Conservation (phyloP, 495 filamentous ascomycete species). For the Neurospora tetrasperma region DNA sequence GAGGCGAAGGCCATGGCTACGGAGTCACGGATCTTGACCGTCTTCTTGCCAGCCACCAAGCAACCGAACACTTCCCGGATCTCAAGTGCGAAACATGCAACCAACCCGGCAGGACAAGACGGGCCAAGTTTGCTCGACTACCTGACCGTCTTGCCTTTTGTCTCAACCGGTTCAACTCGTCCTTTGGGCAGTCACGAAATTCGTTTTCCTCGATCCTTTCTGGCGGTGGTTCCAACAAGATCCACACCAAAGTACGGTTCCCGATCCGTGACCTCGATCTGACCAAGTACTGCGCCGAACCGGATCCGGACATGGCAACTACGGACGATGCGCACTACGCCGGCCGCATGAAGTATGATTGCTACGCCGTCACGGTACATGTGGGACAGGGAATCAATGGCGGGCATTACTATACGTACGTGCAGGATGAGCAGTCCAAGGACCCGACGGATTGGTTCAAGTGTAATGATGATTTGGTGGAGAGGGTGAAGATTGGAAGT, state of each 20-base stretch:
- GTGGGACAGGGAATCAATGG: conserved; percentile 11
- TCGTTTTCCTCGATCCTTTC: neutral
- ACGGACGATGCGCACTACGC: conserved; percentile 15
- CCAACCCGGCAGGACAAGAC: conserved; percentile 20
- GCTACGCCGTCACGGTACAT: conserved; percentile 37
- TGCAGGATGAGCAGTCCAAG: conserved; percentile 19
- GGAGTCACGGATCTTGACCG: conserved; percentile 11
- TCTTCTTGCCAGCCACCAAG: conserved; percentile 12
- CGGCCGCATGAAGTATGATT: conserved; percentile 29
- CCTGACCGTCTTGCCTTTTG: conserved; percentile 25
- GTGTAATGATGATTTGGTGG: conserved; percentile 23
- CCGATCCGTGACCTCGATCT: conserved; percentile 29
- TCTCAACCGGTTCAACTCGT: conserved; percentile 19
- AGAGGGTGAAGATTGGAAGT: conserved; percentile 18
- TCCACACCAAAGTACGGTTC: conserved; percentile 21
- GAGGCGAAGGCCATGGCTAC: neutral
- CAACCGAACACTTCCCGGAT: conserved; percentile 8
- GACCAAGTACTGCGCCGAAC: conserved; percentile 18
- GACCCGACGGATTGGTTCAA: conserved; percentile 23
- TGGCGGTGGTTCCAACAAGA: conserved; percentile 11
- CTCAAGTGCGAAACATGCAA: conserved; percentile 22
- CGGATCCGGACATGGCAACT: conserved; percentile 3
- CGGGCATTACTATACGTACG: conserved; percentile 38
- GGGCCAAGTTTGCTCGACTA: conserved; percentile 21
- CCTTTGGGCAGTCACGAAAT: neutral